Percentiles rank a stretch among this genome's conserved stretches.
These are phyloP conservation scores for Trichocomaceae sp. DNA, from an alignment of 2,329 filamentous ascomycete species.

Conservation along the genomic window DNA sequence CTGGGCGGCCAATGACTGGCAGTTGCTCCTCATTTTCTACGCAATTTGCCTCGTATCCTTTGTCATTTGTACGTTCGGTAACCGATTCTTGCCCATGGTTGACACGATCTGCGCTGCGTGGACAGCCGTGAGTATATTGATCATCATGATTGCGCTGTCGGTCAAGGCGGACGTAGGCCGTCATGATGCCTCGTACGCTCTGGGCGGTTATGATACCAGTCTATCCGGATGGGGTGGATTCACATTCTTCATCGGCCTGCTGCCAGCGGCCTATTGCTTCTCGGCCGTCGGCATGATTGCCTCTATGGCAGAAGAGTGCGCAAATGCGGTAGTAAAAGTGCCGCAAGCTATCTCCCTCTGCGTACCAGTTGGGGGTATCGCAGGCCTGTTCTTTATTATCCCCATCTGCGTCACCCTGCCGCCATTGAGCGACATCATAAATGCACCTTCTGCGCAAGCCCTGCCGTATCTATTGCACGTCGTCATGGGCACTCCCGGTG, in stretches of 20 bases:
- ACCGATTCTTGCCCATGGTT: slow-evolving; percentile 58
- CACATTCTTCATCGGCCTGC: slow-evolving; percentile 57
- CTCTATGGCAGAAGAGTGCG: slow-evolving; percentile 56
- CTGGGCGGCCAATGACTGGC: slow-evolving; percentile 52
- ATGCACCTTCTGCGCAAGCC: slow-evolving; percentile 43
- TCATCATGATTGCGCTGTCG: slow-evolving; percentile 52
- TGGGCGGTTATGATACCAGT: slow-evolving; percentile 52
- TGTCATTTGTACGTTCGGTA: slow-evolving; percentile 59
- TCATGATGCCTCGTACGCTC: slow-evolving; percentile 46
- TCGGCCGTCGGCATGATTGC: slow-evolving; percentile 57
- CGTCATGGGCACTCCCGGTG: slow-evolving; percentile 46
- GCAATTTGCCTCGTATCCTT: slow-evolving; percentile 60
- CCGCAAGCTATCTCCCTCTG: slow-evolving; percentile 48
- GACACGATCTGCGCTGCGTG: slow-evolving; percentile 54
- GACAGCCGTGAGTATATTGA: slow-evolving; percentile 50
- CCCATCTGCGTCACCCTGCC: slow-evolving; percentile 49
- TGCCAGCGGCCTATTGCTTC: slow-evolving; percentile 54
- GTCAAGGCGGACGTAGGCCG: slow-evolving; percentile 49
- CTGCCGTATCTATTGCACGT: slow-evolving; percentile 46
- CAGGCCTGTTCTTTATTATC: slow-evolving; percentile 51
- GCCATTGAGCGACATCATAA: slow-evolving; percentile 39
- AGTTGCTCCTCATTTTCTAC: slow-evolving; percentile 66
- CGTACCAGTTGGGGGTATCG: slow-evolving; percentile 49
- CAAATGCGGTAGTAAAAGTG: slow-evolving; percentile 47
- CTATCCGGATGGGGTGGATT: slow-evolving; percentile 55